These are phyloP conservation scores for Corchorus capsularis DNA, from an alignment of 345 rosid genomes.

Conservation along the genomic window DNA sequence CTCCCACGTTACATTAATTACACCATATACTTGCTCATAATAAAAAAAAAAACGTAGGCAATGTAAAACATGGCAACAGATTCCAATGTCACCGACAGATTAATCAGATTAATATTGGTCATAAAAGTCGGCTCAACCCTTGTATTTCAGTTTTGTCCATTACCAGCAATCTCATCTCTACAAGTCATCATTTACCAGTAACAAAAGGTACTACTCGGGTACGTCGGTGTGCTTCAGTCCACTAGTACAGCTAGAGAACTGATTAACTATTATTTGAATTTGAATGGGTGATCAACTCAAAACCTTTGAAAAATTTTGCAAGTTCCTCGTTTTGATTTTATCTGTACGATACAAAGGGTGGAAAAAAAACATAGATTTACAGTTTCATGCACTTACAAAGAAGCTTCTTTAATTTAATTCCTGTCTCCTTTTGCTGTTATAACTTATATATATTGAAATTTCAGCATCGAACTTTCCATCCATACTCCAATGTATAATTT, in stretches of 20 bases:
- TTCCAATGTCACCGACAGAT: constrained; percentile 6
- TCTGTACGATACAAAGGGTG: background rate
- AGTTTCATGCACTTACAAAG: background rate
- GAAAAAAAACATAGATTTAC: background rate
- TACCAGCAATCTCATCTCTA: background rate
- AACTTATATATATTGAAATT: too few relatives aligned
- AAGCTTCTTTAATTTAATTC: background rate
- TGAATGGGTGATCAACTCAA: background rate
- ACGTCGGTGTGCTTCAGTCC: background rate
- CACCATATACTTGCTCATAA: background rate
- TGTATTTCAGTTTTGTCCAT: background rate
- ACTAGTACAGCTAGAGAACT: background rate
- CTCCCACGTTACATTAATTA: too few relatives aligned
- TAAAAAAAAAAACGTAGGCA: background rate
- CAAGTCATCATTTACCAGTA: background rate
- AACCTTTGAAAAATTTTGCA: background rate
- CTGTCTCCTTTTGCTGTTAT: too few relatives aligned
- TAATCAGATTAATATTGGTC: constrained; percentile 3
- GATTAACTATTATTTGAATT: too few relatives aligned
- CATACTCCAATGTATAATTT: background rate
- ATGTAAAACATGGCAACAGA: background rate
- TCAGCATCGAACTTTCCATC: background rate
- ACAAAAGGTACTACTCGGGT: background rate
- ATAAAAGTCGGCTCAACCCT: constrained; percentile 7
- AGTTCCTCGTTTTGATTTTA: background rate